Conservation (phyloP, 176 grass and related monocot species). For the Avena insularis region DNA sequence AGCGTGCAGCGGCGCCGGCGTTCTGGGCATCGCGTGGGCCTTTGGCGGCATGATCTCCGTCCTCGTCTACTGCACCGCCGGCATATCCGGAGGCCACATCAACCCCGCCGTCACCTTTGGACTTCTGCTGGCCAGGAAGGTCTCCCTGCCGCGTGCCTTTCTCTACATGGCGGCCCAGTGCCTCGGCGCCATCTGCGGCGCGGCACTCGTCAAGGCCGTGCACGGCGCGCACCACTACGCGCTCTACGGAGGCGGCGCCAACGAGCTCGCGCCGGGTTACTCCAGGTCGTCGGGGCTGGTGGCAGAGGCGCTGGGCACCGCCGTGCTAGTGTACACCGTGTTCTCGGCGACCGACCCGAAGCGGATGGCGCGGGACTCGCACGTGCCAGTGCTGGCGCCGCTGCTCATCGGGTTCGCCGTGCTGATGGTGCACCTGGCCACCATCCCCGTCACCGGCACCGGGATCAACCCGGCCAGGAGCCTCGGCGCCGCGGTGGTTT, state of each 20-base stretch:
- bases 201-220: slow-evolving; percentile 16
- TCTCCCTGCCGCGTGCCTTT: slow-evolving; percentile 44
- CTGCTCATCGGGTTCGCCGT: slow-evolving; percentile 90
- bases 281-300: neutral
- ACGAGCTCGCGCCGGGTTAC: slow-evolving; percentile 3
- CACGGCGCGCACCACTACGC: neutral
- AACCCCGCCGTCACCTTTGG: slow-evolving; percentile 95
- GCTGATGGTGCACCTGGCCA: slow-evolving; percentile 83
- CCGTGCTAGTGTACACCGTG: slow-evolving; percentile 74
- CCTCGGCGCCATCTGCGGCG: slow-evolving; percentile 84
- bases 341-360: slow-evolving; percentile 81
- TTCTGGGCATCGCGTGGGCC: slow-evolving; percentile 95
- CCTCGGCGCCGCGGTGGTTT: slow-evolving; percentile 63
- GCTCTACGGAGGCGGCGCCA: slow-evolving; percentile 26
- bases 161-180: slow-evolving; percentile 60
- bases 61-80: slow-evolving; percentile 98
- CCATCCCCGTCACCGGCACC: slow-evolving; percentile 90
- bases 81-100: slow-evolving; percentile 91
- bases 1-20: slow-evolving; percentile 75
- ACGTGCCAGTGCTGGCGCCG: slow-evolving; percentile 67
- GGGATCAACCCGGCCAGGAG: slow-evolving; percentile 93
- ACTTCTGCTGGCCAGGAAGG: slow-evolving; percentile 40
- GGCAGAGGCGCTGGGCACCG: slow-evolving; percentile 4
- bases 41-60: slow-evolving; percentile 99
- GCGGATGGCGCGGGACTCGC: slow-evolving; percentile 66